These are phyloP conservation scores for Acmispon strigosus DNA, from an alignment of 306 rosid species.

Conservation along the genomic window DNA sequence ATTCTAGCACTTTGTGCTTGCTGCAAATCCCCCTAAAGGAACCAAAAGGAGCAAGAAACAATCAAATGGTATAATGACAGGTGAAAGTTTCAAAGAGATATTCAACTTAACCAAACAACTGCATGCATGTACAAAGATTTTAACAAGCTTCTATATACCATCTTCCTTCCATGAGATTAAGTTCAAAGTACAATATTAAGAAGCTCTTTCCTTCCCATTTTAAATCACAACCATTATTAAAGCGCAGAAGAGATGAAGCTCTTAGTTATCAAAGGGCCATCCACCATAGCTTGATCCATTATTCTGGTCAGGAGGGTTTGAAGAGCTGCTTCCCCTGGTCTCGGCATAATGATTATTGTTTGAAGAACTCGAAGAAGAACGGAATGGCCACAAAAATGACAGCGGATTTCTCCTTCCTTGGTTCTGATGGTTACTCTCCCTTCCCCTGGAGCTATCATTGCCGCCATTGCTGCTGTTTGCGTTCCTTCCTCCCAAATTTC, in stretches of 20 bases:
- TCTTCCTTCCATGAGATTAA: constrained; percentile 13
- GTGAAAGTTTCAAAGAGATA: constrained; percentile 6
- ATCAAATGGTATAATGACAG: neutral
- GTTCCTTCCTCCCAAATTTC: constrained; percentile 30
- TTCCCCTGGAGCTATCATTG: constrained; percentile 18
- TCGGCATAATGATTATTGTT: constrained; percentile 34
- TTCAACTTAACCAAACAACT: constrained; percentile 16
- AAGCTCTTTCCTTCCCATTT: constrained; percentile 17
- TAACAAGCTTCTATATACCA: constrained; percentile 18
- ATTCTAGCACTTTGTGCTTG: neutral
- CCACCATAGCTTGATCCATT: constrained; percentile 33
- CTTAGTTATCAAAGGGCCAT: constrained; percentile 38
- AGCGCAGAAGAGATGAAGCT: constrained; percentile 1
- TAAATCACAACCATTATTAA: constrained; percentile 24
- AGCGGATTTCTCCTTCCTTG: constrained; percentile 49
- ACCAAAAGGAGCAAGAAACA: constrained; percentile 7
- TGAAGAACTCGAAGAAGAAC: constrained; percentile 41
- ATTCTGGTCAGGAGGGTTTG: constrained; percentile 38
- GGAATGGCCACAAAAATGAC: constrained; percentile 56
- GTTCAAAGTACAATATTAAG: constrained; percentile 14
- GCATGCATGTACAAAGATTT: constrained; percentile 32
- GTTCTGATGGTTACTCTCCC: constrained; percentile 31
- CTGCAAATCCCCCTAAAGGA: neutral
- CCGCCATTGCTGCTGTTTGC: constrained; percentile 5
- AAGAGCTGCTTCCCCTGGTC: constrained; percentile 39